Conservation (phyloP, 495 filamentous ascomycete genomes). For the Patellaria atrata region DNA sequence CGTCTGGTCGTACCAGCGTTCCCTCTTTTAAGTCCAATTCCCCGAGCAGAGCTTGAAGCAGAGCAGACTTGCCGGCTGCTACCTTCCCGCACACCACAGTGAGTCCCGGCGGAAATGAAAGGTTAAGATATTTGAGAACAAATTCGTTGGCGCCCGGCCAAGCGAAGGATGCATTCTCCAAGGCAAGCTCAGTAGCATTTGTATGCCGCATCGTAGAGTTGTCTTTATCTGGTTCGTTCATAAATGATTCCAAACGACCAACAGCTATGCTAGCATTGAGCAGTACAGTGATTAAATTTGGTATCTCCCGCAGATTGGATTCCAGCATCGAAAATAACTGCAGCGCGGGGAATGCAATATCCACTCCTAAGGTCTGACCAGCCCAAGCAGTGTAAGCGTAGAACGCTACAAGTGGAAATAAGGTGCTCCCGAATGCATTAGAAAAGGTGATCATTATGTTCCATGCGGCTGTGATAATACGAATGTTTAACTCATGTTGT, state of each 20-base stretch:
- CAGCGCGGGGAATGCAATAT: constrained; percentile 69
- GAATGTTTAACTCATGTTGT: constrained; percentile 48
- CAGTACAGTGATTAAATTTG: constrained; percentile 51
- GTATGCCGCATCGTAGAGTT: constrained; percentile 22
- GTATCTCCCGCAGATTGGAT: constrained; percentile 51
- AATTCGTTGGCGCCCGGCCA: constrained; percentile 53
- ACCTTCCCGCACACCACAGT: constrained; percentile 60
- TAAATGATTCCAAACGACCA: constrained; percentile 67
- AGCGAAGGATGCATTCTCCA: constrained; percentile 53
- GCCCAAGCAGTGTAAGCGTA: constrained; percentile 61
- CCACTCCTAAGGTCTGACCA: constrained; percentile 48
- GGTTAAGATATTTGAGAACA: constrained; percentile 47
- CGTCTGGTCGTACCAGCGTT: constrained; percentile 41
- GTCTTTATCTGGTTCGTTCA: constrained; percentile 67
- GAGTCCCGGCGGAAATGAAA: constrained; percentile 48
- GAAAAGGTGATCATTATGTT: constrained; percentile 41
- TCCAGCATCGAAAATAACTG: constrained; percentile 66
- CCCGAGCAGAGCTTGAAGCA: constrained; percentile 64
- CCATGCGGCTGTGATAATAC: constrained; percentile 50
- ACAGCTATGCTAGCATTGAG: constrained; percentile 64
- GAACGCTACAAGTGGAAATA: constrained; percentile 67
- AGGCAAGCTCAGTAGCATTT: constrained; percentile 30
- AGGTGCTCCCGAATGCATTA: constrained; percentile 47
- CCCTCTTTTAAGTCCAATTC: constrained; percentile 58
- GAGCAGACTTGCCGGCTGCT: constrained; percentile 64